These are phyloP conservation scores for Pelargonium australe DNA, from an alignment of 441 rosid species.

Conservation along the genomic window DNA sequence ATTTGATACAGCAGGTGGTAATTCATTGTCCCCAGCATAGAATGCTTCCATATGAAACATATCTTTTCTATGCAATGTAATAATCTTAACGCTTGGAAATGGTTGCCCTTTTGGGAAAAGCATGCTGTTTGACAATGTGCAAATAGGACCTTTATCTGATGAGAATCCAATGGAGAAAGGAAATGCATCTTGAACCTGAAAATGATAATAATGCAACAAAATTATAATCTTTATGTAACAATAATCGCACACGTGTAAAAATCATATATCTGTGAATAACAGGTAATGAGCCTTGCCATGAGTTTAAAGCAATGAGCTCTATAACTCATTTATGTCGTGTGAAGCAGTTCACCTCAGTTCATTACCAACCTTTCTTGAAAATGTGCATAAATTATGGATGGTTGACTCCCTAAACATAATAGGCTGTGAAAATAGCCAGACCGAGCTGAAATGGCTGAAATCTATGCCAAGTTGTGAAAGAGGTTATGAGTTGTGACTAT, in stretches of 20 bases:
- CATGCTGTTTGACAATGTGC: slow-evolving; percentile 37
- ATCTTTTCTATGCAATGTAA: slow-evolving; percentile 45
- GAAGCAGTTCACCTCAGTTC: neutral
- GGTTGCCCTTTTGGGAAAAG: slow-evolving; percentile 54
- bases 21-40: slow-evolving; percentile 43
- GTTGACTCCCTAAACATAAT: too few species aligned
- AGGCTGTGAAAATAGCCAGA: too few species aligned
- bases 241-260: neutral
- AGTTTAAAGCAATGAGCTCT: neutral
- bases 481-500: too few species aligned
- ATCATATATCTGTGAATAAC: neutral
- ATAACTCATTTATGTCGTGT: neutral
- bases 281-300: neutral
- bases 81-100: slow-evolving; percentile 54
- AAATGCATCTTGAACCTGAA: slow-evolving; percentile 64
- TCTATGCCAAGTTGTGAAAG: too few species aligned
- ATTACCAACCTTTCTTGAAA: neutral
- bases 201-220: slow-evolving; percentile 3
- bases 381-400: neutral
- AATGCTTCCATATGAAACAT: slow-evolving; percentile 46
- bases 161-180: slow-evolving; percentile 62
- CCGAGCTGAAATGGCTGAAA: too few species aligned
- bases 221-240: neutral
- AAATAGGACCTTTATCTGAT: slow-evolving; percentile 44
- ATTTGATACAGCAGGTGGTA: slow-evolving; percentile 31